Percentiles rank a stretch among this genome's conserved stretches.
phyloP scores from a whole-genome alignment of 305 asterid species.

The Fraxinus albicans region DNA sequence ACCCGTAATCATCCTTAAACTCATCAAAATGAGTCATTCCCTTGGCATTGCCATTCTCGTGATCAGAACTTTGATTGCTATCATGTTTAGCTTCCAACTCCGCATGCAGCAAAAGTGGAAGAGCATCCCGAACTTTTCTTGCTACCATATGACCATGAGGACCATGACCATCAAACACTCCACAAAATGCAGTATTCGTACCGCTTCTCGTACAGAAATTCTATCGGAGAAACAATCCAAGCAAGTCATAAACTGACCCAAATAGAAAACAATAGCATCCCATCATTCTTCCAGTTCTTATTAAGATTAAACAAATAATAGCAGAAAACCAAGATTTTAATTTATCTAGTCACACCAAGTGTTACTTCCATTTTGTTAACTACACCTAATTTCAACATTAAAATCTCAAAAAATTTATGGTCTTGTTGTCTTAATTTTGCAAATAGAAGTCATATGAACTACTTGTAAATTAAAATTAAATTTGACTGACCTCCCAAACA shows the following conservation, averaged over 20 bases:
- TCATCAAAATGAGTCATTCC: slow-evolving; percentile 70
- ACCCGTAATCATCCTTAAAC: slow-evolving; percentile 64
- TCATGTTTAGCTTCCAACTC: slow-evolving; percentile 53
- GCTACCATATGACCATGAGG: slow-evolving; percentile 90
- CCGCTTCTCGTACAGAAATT: slow-evolving; percentile 63
- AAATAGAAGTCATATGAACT: background rate
- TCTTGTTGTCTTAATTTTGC: background rate
- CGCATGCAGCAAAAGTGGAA: slow-evolving; percentile 55
- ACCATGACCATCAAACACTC: slow-evolving; percentile 84
- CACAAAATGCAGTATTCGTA: slow-evolving; percentile 55
- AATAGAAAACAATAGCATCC: slow-evolving; percentile 27
- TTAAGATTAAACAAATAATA: slow-evolving; percentile 10
- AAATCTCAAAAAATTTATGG: background rate
- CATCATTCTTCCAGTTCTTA: slow-evolving; percentile 30
- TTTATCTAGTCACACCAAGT: background rate
- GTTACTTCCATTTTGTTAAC: background rate
- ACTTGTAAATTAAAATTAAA: background rate
- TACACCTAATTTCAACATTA: background rate
- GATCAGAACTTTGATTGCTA: slow-evolving; percentile 15
- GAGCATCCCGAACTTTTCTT: slow-evolving; percentile 69
- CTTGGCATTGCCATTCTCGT: slow-evolving; percentile 29
- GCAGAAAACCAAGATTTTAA: slow-evolving; percentile 5
- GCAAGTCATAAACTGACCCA: slow-evolving; percentile 71
- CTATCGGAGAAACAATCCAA: slow-evolving; percentile 69
- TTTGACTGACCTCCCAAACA: slow-evolving; percentile 84